Base-by-base conservation (phyloP, 1,139 yeast genomes). In the Geotrichum klebahnii region DNA sequence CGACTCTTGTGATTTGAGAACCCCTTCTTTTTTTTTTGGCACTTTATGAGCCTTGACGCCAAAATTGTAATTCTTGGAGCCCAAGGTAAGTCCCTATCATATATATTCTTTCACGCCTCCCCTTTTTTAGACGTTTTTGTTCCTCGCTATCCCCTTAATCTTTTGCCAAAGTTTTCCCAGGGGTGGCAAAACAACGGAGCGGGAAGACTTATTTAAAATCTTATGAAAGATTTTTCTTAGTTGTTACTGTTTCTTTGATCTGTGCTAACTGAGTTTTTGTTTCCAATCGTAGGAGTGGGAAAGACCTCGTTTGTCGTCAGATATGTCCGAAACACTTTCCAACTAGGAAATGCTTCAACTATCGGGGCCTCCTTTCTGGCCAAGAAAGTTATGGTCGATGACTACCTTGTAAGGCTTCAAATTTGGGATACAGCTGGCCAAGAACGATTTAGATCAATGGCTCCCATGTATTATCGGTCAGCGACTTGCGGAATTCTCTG, bases 391-490 rank as follows among this genome's bases (percentile, higher is more conserved):
- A 83, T 86, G 37, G 82, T 89, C 55, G 94, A 90, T 48, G 89
- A 84, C 50, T 79, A 81, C 58, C 83, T 89, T 10, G 88, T 89
- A 58, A 84, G 90, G 62, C 85, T 87, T 63, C 96, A 88, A 67
- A 87, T 87, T 55, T 87, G 96, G 95, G 96, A 87, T 64, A 87
- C 96, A 8, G 96, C 96, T 0, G 96, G 96, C 4, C 96, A 87
- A 69, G 96, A 87, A 67, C 71, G 96, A 57, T 88, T 88, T 74
- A 92, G 96, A 9, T 83, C 90, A 35, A 78, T 89, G 72, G 96
- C 96, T 1, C 96, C 96, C 16, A 84, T 89, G 90, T 89, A 89
- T 68, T 89, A 89, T 70, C 79, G 97, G 63, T 87, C 89, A 60
- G 96, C 97, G 12, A 95, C 87, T 62, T 95, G 96, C 44, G 96